phyloP scores from a whole-genome alignment of 1,284 basidiomycete species.

The Tilletia walkeri region DNA sequence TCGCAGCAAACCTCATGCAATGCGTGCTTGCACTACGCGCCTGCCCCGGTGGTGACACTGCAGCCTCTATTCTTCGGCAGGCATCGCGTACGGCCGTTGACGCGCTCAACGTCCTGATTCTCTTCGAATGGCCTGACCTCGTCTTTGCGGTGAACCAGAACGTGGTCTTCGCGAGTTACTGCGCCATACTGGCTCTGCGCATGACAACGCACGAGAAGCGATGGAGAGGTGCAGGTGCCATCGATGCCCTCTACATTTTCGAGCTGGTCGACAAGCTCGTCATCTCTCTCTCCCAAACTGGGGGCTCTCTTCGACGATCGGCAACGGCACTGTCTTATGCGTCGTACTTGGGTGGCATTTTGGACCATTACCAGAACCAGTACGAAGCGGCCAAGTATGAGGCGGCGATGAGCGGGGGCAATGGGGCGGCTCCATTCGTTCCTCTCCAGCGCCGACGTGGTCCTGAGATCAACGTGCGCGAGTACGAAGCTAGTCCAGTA shows the following conservation, averaged over 20 bases:
- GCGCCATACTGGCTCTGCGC: conserved; percentile 11
- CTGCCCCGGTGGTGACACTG: background rate
- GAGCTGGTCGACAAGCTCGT: conserved; percentile 13
- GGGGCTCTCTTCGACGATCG: background rate
- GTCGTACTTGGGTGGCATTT: background rate
- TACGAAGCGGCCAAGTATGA: background rate
- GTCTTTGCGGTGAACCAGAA: conserved; percentile 15
- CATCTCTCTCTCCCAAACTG: background rate
- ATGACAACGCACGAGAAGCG: conserved; percentile 14
- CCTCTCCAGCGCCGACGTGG: background rate
- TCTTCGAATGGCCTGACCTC: conserved; percentile 14
- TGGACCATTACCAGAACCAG: background rate
- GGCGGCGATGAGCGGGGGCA: background rate
- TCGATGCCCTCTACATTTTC: conserved; percentile 14
- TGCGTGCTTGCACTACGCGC: conserved; percentile 10
- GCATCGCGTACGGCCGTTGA: conserved; percentile 14
- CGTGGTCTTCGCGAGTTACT: conserved; percentile 1
- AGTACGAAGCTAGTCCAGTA: background rate
- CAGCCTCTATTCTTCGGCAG: background rate
- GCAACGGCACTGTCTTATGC: conserved; percentile 10
- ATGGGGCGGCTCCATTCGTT: background rate
- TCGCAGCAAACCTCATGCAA: background rate
- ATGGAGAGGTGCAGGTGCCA: conserved; percentile 2
- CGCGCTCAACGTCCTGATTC: conserved; percentile 12
- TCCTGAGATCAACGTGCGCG: conserved; percentile 10